Conservation (phyloP, 2,329 filamentous ascomycete species). For the Talaromyces sp. region DNA sequence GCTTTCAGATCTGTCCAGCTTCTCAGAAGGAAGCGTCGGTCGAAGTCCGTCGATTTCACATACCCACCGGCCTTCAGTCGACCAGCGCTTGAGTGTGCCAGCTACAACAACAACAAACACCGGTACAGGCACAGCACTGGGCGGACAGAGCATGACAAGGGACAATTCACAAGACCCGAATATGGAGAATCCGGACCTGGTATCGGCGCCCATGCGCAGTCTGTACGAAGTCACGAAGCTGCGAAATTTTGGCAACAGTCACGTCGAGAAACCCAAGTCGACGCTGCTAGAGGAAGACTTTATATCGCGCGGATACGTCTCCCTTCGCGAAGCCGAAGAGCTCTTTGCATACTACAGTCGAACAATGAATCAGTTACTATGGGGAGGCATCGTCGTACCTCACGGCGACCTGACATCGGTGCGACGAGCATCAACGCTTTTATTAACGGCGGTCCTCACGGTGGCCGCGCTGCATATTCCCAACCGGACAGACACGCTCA, state of each 20-base stretch:
- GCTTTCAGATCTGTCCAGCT: conserved; percentile 37
- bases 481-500: conserved; percentile 47
- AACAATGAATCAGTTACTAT: conserved; percentile 47
- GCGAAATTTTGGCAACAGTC: conserved; percentile 35
- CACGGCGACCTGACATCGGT: conserved; percentile 47
- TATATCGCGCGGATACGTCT: conserved; percentile 44
- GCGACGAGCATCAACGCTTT: conserved; percentile 49
- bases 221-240: conserved; percentile 51
- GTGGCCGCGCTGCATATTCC: conserved; percentile 56
- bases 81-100: conserved; percentile 7
- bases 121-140: conserved; percentile 27
- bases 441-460: conserved; percentile 52
- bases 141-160: conserved; percentile 32
- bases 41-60: conserved; percentile 24
- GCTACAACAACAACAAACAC: conserved; percentile 17
- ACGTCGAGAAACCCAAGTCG: conserved; percentile 29
- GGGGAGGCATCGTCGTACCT: conserved; percentile 47
- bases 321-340: conserved; percentile 45
- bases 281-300: conserved; percentile 43
- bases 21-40: conserved; percentile 21
- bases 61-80: conserved; percentile 19
- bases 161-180: conserved; percentile 41
- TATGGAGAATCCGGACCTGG: conserved; percentile 36
- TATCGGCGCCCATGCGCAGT: conserved; percentile 49
- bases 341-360: conserved; percentile 48